phyloP scores from a whole-genome alignment of 2,329 filamentous ascomycete species.

The Zarea fungicola region DNA sequence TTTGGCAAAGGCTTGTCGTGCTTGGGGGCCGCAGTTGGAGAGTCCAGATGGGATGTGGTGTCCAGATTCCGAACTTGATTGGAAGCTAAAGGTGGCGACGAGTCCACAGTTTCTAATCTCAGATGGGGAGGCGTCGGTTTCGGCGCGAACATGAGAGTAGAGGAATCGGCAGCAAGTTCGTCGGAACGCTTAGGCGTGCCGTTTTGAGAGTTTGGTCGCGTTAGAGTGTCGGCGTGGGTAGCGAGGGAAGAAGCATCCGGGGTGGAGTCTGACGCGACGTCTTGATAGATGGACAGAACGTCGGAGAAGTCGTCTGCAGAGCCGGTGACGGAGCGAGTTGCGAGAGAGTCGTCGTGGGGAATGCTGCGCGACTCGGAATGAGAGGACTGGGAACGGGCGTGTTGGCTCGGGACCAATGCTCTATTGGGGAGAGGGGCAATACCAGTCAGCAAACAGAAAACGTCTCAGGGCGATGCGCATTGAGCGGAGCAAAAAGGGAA shows the following conservation, averaged over 20 bases:
- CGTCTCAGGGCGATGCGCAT: not conserved
- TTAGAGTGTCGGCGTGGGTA: constrained; percentile 14
- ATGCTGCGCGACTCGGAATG: constrained; percentile 31
- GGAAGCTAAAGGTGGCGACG: constrained; percentile 17
- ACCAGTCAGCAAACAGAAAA: constrained; percentile 23
- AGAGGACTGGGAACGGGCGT: constrained; percentile 12
- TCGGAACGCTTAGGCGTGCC: constrained; percentile 28
- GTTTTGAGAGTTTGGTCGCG: constrained; percentile 23
- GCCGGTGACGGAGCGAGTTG: not conserved
- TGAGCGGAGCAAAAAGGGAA: not conserved
- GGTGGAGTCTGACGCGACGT: constrained; percentile 24
- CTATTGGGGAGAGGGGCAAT: constrained; percentile 21
- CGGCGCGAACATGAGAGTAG: constrained; percentile 41
- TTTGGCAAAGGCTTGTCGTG: constrained; percentile 52
- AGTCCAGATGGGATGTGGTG: constrained; percentile 20
- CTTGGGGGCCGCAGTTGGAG: constrained; percentile 29
- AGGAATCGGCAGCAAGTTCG: not conserved
- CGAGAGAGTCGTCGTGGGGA: constrained; percentile 23
- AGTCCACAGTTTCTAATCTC: constrained; percentile 40
- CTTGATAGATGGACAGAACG: constrained; percentile 40
- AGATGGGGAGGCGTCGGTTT: constrained; percentile 50
- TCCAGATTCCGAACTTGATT: constrained; percentile 23
- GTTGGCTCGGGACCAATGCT: constrained; percentile 15
- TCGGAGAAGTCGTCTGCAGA: constrained; percentile 28
- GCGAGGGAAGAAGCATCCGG: constrained; percentile 24